Percentiles rank a stretch among this genome's conserved stretches.
These are phyloP conservation scores for Butyriboletus loyo DNA, from an alignment of 768 basidiomycete species.

Conservation along the genomic window DNA sequence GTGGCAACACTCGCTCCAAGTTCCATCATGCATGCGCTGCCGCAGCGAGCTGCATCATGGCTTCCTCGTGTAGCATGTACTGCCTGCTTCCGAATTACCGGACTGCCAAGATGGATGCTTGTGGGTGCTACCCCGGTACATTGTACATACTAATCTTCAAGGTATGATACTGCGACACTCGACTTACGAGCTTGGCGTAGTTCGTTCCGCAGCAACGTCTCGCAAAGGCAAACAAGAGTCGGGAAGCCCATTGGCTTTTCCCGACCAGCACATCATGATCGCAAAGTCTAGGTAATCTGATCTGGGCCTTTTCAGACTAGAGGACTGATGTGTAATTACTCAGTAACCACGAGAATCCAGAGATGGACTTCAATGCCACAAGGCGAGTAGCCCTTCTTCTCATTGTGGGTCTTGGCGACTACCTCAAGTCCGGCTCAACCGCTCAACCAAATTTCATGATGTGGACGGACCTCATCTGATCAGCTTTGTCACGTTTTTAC, in stretches of 20 bases:
- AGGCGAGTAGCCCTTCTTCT: background rate
- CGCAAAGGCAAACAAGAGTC: background rate
- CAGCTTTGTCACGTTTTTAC: background rate
- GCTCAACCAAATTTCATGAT: background rate
- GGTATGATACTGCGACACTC: background rate
- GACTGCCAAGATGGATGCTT: background rate
- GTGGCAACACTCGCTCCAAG: background rate
- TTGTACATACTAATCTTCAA: background rate
- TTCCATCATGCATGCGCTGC: background rate
- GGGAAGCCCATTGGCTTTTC: background rate
- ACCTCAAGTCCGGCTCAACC: background rate
- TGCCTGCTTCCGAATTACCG: background rate
- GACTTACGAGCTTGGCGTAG: background rate
- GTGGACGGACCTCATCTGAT: background rate
- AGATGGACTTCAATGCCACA: background rate
- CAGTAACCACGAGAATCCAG: slow-evolving; percentile 1
- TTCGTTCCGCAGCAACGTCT: background rate
- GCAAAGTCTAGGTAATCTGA: background rate
- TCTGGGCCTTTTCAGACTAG: background rate
- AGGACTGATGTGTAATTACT: background rate
- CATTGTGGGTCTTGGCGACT: background rate
- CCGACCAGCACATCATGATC: background rate
- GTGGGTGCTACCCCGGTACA: background rate
- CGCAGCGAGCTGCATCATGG: background rate
- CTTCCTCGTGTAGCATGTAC: slow-evolving; percentile 4